These are phyloP conservation scores for Nakaseomyces glabratus DNA, from an alignment of 1,139 yeast species.

Conservation along the genomic window DNA sequence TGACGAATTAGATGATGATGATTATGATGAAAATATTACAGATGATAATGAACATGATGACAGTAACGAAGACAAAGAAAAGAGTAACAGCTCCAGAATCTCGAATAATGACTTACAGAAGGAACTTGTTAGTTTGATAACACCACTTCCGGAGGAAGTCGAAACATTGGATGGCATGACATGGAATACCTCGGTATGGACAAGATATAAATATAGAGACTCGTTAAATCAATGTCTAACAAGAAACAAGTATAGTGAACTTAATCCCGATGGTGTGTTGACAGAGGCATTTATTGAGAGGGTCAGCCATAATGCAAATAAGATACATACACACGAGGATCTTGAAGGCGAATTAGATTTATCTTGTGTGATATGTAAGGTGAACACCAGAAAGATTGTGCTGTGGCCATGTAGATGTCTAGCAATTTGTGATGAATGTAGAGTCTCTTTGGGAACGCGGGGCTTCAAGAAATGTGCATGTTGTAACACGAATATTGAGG, in stretches of 20 bases:
- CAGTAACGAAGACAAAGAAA: conserved; percentile 1
- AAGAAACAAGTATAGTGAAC: conserved; percentile 28
- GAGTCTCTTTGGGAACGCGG: conserved; percentile 64
- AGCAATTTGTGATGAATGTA: conserved; percentile 77
- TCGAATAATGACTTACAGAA: conserved; percentile 1
- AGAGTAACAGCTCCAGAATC: neutral
- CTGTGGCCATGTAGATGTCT: conserved; percentile 93
- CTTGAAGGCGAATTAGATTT: conserved; percentile 17
- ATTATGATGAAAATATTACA: conserved; percentile 17
- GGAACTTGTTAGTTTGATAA: conserved; percentile 5
- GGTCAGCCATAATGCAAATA: neutral
- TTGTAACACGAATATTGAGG: conserved; percentile 66
- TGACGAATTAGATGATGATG: conserved; percentile 16
- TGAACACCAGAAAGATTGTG: conserved; percentile 62
- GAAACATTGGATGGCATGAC: conserved; percentile 12
- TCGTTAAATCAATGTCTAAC: conserved; percentile 26
- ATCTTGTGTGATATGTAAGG: conserved; percentile 74
- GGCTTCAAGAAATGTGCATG: conserved; percentile 79
- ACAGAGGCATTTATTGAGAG: conserved; percentile 24
- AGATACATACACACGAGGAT: neutral
- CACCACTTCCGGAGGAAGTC: conserved; percentile 6
- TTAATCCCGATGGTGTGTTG: conserved; percentile 26
- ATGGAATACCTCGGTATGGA: conserved; percentile 29
- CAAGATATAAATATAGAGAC: conserved; percentile 11
- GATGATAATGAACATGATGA: conserved; percentile 9